A percentile compares a stretch with the other conserved stretches of the same genome.
phyloP scores from a whole-genome alignment of 177 flowering plant genomes.

The Telopea speciosissima region DNA sequence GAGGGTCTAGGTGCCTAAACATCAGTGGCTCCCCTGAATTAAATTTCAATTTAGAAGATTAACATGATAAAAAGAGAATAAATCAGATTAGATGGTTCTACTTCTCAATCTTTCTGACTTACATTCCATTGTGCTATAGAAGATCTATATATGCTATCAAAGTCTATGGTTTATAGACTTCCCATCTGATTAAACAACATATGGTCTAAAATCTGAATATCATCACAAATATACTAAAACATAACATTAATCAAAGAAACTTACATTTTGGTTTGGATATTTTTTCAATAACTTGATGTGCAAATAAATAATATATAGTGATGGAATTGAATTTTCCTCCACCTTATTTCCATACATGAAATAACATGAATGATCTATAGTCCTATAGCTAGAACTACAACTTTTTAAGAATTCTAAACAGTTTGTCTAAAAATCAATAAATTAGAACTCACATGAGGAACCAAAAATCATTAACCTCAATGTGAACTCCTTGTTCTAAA shows the following conservation, averaged over 20 bases:
- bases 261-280: neutral
- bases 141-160: no score
- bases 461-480: conserved; percentile 6
- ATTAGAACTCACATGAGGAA: conserved; percentile 12
- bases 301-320: neutral
- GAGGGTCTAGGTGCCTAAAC: neutral
- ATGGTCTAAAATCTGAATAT: no score
- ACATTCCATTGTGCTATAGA: no score
- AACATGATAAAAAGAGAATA: neutral
- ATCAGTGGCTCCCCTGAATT: neutral
- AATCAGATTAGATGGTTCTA: neutral
- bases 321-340: conserved; percentile 1
- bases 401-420: neutral
- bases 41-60: neutral
- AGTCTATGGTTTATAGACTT: no score
- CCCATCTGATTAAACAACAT: no score
- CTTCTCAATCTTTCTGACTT: neutral
- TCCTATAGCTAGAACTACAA: no score
- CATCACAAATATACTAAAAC: neutral
- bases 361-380: conserved; percentile 8
- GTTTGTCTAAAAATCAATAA: neutral
- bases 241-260: neutral
- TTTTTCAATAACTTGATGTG: neutral
- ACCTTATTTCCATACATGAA: conserved; percentile 12
- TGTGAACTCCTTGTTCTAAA: conserved; percentile 12